These are phyloP conservation scores for Venturia effusa DNA, from an alignment of 2,329 filamentous ascomycete species.

Conservation along the genomic window DNA sequence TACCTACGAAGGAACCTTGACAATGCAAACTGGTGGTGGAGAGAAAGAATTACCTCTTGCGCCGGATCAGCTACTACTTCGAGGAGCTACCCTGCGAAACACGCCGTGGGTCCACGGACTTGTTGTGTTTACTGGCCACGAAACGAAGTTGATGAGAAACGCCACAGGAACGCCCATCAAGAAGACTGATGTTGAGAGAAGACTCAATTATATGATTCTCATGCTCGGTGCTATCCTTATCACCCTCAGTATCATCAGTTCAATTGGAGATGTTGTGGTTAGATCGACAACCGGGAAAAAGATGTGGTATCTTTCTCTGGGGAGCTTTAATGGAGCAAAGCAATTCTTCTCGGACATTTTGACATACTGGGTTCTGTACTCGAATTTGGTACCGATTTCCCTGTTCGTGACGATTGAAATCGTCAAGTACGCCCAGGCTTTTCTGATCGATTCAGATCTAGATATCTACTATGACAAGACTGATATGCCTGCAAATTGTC, in stretches of 20 bases:
- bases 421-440: conserved; percentile 97
- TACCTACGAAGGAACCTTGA: conserved; percentile 93
- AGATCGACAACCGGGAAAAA: conserved; percentile 52
- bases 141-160: conserved; percentile 98
- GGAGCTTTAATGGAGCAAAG: conserved; percentile 52
- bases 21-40: conserved; percentile 77
- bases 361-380: conserved; percentile 98
- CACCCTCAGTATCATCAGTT: conserved; percentile 76
- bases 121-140: conserved; percentile 94
- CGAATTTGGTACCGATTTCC: conserved; percentile 90
- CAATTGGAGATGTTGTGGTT: conserved; percentile 78
- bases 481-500: conserved; percentile 89
- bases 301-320: conserved; percentile 64
- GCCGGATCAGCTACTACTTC: conserved; percentile 84
- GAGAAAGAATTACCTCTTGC: conserved; percentile 86
- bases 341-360: conserved; percentile 92
- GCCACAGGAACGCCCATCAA: conserved; percentile 96
- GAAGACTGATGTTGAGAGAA: conserved; percentile 86
- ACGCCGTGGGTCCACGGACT: conserved; percentile 95
- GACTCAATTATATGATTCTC: conserved; percentile 88
- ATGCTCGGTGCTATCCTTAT: conserved; percentile 80
- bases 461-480: conserved; percentile 97
- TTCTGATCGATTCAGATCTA: conserved; percentile 91
- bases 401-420: conserved; percentile 96
- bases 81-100: conserved; percentile 88